These are phyloP conservation scores for Lindgomyces ingoldianus DNA, from an alignment of 495 filamentous ascomycete genomes.

Conservation along the genomic window DNA sequence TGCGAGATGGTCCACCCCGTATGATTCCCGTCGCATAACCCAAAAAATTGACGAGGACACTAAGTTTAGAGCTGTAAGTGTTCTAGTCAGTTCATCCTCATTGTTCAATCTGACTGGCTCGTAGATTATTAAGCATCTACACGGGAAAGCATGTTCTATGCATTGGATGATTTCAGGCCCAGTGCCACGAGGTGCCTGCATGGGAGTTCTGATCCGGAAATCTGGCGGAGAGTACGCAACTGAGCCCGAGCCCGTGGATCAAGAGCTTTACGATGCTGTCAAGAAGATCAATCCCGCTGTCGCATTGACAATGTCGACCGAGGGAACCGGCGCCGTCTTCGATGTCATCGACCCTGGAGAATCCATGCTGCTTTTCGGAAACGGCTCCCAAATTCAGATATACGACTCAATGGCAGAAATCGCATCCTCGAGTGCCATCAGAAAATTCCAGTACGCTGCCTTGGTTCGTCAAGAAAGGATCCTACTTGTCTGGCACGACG, in stretches of 20 bases:
- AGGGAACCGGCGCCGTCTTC: slow-evolving; percentile 7
- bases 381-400: slow-evolving; percentile 17
- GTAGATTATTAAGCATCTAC: slow-evolving; percentile 10
- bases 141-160: slow-evolving; percentile 18
- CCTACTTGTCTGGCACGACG: slow-evolving; percentile 23
- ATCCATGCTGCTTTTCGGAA: slow-evolving; percentile 2
- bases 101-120: not conserved
- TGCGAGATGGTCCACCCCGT: not conserved
- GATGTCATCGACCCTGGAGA: slow-evolving; percentile 5
- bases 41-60: slow-evolving; percentile 16
- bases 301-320: slow-evolving; percentile 10
- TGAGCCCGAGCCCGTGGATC: not conserved
- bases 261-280: slow-evolving; percentile 3
- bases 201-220: slow-evolving; percentile 8
- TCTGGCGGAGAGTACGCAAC: slow-evolving; percentile 6
- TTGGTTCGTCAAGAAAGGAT: slow-evolving; percentile 13
- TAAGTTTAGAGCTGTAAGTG: slow-evolving; percentile 8
- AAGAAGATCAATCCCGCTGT: slow-evolving; percentile 12
- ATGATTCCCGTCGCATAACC: slow-evolving; percentile 6
- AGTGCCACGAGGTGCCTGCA: slow-evolving; percentile 3
- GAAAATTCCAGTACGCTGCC: slow-evolving; percentile 19
- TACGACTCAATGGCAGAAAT: slow-evolving; percentile 16
- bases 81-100: not conserved
- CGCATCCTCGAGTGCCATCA: slow-evolving; percentile 6
- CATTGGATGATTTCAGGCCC: slow-evolving; percentile 15